phyloP scores from a whole-genome alignment of 169 alveolate genomes.

The Ichthyophthirius multifiliis region DNA sequence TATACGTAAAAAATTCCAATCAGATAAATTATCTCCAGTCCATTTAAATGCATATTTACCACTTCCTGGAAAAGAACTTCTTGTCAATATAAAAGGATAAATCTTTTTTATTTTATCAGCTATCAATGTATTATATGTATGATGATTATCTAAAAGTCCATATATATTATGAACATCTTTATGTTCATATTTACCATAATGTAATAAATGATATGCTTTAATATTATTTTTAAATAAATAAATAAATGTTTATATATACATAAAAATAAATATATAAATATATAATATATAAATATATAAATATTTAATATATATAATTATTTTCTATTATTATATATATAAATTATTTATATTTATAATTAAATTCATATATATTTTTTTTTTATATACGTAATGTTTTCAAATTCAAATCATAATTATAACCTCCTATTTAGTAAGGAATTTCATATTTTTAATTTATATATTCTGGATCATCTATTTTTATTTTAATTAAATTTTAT shows the following conservation, averaged over 20 bases:
- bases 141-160: slow-evolving; percentile 62
- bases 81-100: slow-evolving; percentile 58
- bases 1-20: slow-evolving; percentile 39
- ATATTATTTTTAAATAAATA: not conserved
- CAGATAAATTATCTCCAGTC: slow-evolving; percentile 75
- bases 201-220: slow-evolving; percentile 33
- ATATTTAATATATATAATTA: no score
- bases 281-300: no score
- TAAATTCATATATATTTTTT: not conserved
- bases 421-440: slow-evolving; percentile 38
- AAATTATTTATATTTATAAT: no score
- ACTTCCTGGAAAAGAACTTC: slow-evolving; percentile 61
- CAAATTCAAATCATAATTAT: not conserved
- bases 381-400: slow-evolving; percentile 21
- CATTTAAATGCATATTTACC: slow-evolving; percentile 70
- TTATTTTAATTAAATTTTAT: not conserved
- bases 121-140: slow-evolving; percentile 44
- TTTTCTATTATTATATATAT: no score
- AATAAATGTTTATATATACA: no score
- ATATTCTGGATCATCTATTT: not conserved
- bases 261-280: no score
- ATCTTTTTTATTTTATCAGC: slow-evolving; percentile 25
- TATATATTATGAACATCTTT: slow-evolving; percentile 60
- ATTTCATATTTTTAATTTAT: not conserved
- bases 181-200: slow-evolving; percentile 40